These are phyloP conservation scores for Phoma sp. DNA, from an alignment of 2,329 filamentous ascomycete genomes.

Conservation along the genomic window DNA sequence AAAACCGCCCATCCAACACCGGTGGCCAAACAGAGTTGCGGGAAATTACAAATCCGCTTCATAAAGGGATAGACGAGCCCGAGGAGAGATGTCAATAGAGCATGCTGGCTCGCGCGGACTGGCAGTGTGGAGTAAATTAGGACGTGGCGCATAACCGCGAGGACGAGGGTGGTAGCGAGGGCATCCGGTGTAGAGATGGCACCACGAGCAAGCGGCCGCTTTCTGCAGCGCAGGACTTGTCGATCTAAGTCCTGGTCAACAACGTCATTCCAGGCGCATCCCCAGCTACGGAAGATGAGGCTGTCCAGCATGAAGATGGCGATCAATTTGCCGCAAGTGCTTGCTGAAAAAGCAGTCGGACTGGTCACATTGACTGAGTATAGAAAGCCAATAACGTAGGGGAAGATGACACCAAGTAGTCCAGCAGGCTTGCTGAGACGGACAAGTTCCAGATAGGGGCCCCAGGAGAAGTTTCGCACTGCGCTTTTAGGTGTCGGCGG, in stretches of 20 bases:
- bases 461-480: too few relatives aligned
- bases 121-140: background rate
- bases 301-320: conserved; percentile 51
- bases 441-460: conserved; percentile 49
- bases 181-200: conserved; percentile 53
- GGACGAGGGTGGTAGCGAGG: background rate
- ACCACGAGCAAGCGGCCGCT: conserved; percentile 48
- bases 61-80: conserved; percentile 58
- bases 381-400: conserved; percentile 50
- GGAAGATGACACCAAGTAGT: conserved; percentile 56
- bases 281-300: conserved; percentile 28
- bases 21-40: conserved; percentile 58
- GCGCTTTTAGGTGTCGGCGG: too few relatives aligned
- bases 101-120: too few relatives aligned
- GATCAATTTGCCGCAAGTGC: conserved; percentile 13
- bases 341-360: too few relatives aligned
- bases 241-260: conserved; percentile 62
- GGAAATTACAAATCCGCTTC: conserved; percentile 61
- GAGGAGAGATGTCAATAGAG: conserved; percentile 32
- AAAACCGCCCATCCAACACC: conserved; percentile 11
- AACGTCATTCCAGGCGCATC: conserved; percentile 63
- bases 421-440: conserved; percentile 51
- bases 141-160: background rate
- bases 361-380: background rate
- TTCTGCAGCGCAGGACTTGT: conserved; percentile 39